These are phyloP conservation scores for Cunninghamia lanceolata DNA, from an alignment of 75 land plant genomes.

Conservation along the genomic window DNA sequence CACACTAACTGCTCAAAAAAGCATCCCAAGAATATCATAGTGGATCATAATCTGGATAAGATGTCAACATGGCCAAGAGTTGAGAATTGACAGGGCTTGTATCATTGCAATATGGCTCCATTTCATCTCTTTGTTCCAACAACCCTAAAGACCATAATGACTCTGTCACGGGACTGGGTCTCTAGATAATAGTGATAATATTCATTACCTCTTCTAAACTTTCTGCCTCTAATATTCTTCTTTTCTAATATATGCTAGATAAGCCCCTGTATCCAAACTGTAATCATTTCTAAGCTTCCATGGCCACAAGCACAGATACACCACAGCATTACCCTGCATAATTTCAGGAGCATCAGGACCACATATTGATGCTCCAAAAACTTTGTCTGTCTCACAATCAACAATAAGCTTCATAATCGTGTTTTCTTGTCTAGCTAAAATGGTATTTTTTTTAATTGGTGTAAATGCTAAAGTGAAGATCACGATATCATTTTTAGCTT, in stretches of 20 bases:
- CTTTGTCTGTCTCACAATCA: conserved; percentile 84
- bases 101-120: too few species aligned
- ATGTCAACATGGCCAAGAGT: neutral
- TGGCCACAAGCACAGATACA: too few species aligned
- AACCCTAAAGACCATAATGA: neutral
- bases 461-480: too few species aligned
- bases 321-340: too few species aligned
- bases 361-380: conserved; percentile 95
- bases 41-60: neutral
- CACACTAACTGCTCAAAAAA: neutral
- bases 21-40: conserved; percentile 1
- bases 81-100: neutral
- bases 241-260: too few species aligned
- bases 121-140: neutral
- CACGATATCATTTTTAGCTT: too few species aligned
- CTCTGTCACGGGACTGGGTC: neutral
- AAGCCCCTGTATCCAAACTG: too few species aligned
- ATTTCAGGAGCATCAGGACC: conserved; percentile 99
- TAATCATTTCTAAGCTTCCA: too few species aligned
- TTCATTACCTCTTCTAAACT: neutral
- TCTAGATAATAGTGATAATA: neutral
- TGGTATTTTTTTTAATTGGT: too few species aligned
- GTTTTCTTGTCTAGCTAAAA: conserved; percentile 88
- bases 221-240: conserved; percentile 3
- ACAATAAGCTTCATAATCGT: conserved; percentile 94